A percentile compares a stretch with the other conserved stretches of the same genome.
Evolutionary conservation across 192 early-diverging fungal species (phyloP).

Genomic region (Entophlyctis helioformis): DNA sequence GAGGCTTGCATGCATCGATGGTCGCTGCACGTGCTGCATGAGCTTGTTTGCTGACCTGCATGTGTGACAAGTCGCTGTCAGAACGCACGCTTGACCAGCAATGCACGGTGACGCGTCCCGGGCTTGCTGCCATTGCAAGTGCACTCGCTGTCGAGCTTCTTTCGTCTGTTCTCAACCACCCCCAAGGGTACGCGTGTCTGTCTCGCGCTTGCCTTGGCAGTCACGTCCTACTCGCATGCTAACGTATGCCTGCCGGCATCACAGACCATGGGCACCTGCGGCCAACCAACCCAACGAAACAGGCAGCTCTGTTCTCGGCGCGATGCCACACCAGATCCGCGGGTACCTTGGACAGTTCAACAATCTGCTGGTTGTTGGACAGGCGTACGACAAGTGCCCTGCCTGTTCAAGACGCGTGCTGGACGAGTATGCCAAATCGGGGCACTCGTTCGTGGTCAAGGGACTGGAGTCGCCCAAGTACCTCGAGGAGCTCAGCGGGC

Average conservation of each 20-base stretch:
- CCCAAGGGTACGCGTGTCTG: conserved; percentile 40
- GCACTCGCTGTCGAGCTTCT: conserved; percentile 86
- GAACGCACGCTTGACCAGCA: conserved; percentile 94
- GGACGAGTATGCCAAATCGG: conserved; percentile 48
- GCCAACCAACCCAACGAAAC: conserved; percentile 15
- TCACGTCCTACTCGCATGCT: no score
- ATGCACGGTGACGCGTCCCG: conserved; percentile 96
- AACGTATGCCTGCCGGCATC: no score
- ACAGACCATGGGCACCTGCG: conserved; percentile 41
- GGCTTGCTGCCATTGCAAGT: conserved; percentile 78
- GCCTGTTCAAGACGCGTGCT: conserved; percentile 62
- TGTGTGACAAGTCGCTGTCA: conserved; percentile 52
- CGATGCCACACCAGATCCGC: conserved; percentile 87
- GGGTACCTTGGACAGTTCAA: conserved; percentile 81
- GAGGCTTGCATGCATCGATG: conserved; percentile 9
- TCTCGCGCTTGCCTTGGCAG: no score
- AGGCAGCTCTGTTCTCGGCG: no score
- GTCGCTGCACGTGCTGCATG: no score
- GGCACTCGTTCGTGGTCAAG: conserved; percentile 61
- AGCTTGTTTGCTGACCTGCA: neutral
- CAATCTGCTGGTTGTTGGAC: conserved; percentile 70
- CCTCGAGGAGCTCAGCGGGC: conserved; percentile 78
- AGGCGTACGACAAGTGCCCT: conserved; percentile 78
- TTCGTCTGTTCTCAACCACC: conserved; percentile 76
- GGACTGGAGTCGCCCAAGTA: conserved; percentile 63